These are phyloP conservation scores for Daldinia grandis DNA, from an alignment of 495 filamentous ascomycete genomes.

Conservation along the genomic window DNA sequence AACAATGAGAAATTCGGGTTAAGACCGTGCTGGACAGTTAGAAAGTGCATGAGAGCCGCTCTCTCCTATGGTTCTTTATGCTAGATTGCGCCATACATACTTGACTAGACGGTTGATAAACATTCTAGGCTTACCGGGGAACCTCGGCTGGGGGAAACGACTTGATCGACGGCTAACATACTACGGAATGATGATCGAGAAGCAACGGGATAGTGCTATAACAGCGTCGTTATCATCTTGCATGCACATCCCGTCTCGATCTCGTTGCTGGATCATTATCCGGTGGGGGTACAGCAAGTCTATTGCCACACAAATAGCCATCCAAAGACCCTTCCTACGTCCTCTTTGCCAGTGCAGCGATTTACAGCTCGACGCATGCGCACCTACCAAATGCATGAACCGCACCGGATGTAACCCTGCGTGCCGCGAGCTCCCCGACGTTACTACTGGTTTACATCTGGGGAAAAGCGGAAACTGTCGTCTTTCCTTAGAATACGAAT, in stretches of 20 bases:
- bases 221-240: constrained; percentile 28
- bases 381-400: constrained; percentile 38
- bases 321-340: constrained; percentile 25
- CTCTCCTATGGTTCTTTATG: not conserved
- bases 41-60: not conserved
- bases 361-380: constrained; percentile 39
- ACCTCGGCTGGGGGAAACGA: constrained; percentile 16
- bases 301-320: constrained; percentile 14
- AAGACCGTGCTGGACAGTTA: not conserved
- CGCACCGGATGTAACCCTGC: constrained; percentile 36
- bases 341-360: constrained; percentile 13
- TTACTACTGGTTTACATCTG: constrained; percentile 23
- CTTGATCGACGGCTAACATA: not conserved
- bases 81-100: not conserved
- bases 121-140: constrained; percentile 6
- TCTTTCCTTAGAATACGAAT: constrained; percentile 18
- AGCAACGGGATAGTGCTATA: not conserved
- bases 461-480: constrained; percentile 38
- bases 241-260: constrained; percentile 21
- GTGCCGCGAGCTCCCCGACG: constrained; percentile 34
- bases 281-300: constrained; percentile 37
- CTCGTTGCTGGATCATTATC: constrained; percentile 24
- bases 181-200: constrained; percentile 6
- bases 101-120: not conserved
- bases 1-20: not conserved